Evolutionary conservation across 2,329 filamentous ascomycete species (phyloP).

Genomic region (Xylariaceae sp.): DNA sequence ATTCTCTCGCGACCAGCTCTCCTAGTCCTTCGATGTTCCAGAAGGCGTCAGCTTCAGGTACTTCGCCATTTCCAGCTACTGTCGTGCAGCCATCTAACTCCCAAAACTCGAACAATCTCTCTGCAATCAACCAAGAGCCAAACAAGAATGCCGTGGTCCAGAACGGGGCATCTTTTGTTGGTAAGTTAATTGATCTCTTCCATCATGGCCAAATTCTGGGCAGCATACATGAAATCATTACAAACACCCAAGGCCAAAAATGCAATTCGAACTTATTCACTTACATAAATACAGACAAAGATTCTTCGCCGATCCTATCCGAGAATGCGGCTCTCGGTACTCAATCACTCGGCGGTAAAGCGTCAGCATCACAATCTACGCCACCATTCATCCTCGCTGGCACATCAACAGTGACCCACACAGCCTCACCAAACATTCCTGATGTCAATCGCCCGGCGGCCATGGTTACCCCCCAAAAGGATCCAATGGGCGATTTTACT

Average conservation of each 20-base stretch:
- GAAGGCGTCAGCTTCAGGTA: slow-evolving; percentile 3
- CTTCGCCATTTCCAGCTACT: too few relatives aligned
- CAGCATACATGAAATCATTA: too few relatives aligned
- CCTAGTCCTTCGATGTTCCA: not conserved
- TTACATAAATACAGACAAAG: slow-evolving; percentile 5
- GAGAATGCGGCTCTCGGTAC: too few relatives aligned
- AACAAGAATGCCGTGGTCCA: not conserved
- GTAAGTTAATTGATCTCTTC: slow-evolving; percentile 7
- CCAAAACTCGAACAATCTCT: not conserved
- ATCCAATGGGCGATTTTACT: slow-evolving; percentile 47
- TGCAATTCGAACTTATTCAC: not conserved
- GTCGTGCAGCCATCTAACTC: too few relatives aligned
- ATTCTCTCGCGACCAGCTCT: too few relatives aligned
- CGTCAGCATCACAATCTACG: not conserved
- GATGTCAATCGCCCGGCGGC: not conserved
- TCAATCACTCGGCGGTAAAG: too few relatives aligned
- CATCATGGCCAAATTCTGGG: not conserved
- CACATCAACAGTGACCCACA: not conserved
- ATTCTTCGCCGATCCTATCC: not conserved
- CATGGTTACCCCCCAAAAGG: slow-evolving; percentile 25
- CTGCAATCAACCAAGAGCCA: slow-evolving; percentile 1
- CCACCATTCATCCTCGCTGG: not conserved
- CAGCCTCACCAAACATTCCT: not conserved
- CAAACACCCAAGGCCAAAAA: too few relatives aligned
- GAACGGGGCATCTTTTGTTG: not conserved